Evolutionary conservation across 495 filamentous ascomycete genomes (phyloP).

Genomic region (Entonaema liquescens): DNA sequence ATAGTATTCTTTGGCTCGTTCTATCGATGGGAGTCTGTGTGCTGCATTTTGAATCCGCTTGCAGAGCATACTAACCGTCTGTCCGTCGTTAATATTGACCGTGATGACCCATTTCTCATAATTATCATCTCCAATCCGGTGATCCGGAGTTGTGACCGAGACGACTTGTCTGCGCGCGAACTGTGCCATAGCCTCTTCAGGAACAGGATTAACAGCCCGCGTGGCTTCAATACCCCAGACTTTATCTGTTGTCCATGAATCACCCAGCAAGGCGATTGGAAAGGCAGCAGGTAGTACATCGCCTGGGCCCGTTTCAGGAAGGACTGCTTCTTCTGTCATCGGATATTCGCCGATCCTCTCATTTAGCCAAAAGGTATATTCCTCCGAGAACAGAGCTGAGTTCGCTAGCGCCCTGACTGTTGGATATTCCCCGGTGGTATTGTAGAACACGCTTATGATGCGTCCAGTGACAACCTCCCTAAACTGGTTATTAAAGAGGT

Average conservation of each 20-base stretch:
- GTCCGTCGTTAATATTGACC: background rate
- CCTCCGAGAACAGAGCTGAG: background rate
- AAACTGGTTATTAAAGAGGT: background rate
- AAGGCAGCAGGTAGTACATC: background rate
- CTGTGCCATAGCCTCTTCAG: background rate
- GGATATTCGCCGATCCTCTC: background rate
- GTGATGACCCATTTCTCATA: background rate
- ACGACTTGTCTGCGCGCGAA: too few species aligned
- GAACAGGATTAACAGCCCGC: background rate
- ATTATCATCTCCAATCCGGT: background rate
- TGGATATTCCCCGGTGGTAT: background rate
- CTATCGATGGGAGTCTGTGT: background rate
- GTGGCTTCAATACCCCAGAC: background rate
- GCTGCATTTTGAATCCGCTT: background rate
- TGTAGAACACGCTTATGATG: background rate
- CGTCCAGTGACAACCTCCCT: background rate
- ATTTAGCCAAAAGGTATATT: background rate
- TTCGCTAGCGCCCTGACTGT: background rate
- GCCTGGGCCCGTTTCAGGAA: background rate
- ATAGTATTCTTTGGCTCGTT: background rate
- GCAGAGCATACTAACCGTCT: background rate
- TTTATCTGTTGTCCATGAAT: background rate
- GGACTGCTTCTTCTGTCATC: background rate
- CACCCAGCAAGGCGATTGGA: background rate
- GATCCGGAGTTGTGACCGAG: background rate